Evolutionary conservation across 495 filamentous ascomycete genomes (phyloP), one percentile per base, ranked within the genome.

Genomic region (Darksidea phi): DNA sequence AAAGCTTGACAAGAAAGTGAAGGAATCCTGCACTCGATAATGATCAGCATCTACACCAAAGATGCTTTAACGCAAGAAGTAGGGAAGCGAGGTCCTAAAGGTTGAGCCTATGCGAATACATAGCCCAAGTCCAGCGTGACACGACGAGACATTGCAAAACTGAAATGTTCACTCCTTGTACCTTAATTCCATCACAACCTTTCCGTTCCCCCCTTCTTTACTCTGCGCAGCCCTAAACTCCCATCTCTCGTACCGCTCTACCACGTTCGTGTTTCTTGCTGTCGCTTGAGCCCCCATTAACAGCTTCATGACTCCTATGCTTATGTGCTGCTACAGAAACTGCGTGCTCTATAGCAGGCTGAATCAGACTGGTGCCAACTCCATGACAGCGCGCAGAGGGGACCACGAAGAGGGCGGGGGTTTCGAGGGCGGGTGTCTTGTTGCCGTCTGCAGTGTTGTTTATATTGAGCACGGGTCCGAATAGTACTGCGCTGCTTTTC

Each of bases 311-410:
- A 34, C n/a, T 25, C 5, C 28, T 37, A 41, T 41, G 34, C 25
- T 53, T 43, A 6, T 15, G 5, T 15, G 45, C 6, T 2, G 23
- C 52, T 24, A 50, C 2, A 20, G 1, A 11, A 32, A 6, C 25
- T 12, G 26, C 62, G 21, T 59, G 36, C 21, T 13, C 53, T 13
- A 57, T 34, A 18, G 54, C 60, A 13, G 56, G 54, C 34, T 52
- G 45, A 32, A 68, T 43, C n/a, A 68, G 65, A 1, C 36, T 38
- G 21, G 41, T 53, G 12, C 55, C 63, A 8, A 67, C 6, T 4
- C 59, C 61, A 49, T 34, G 21, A 4, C 45, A 10, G 23, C 55
- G 13, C 18, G 34, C 41, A 4, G 41, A 41, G 10, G 61, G 61
- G 4, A 37, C 7, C 17, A 64, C 50, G 25, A 64, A 64, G 11